These are phyloP conservation scores for Neolentinus lepideus DNA, from an alignment of 1,284 basidiomycete species.

Conservation along the genomic window DNA sequence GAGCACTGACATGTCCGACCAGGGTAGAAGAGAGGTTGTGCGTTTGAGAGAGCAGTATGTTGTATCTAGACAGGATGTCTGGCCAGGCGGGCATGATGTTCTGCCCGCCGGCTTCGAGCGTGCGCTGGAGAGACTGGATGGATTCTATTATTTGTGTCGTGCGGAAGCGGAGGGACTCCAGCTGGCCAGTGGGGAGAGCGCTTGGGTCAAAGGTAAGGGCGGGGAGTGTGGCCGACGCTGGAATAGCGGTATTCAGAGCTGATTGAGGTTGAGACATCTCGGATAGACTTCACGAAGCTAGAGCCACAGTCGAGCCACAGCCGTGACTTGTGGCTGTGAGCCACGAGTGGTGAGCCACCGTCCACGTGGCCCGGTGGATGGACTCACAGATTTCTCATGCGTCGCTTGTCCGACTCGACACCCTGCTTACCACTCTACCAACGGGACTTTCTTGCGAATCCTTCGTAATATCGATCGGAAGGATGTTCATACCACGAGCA, in stretches of 20 bases:
- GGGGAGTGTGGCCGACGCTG: neutral
- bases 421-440: too few species aligned
- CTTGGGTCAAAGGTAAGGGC: constrained; percentile 7
- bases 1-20: constrained; percentile 28
- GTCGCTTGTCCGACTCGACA: too few species aligned
- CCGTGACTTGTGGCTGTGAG: too few species aligned
- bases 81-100: constrained; percentile 68
- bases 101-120: constrained; percentile 50
- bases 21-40: constrained; percentile 63
- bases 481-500: too few species aligned
- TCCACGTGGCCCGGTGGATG: too few species aligned
- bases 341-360: too few species aligned
- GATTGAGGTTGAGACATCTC: neutral
- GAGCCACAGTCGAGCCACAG: too few species aligned
- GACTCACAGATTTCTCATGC: too few species aligned
- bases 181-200: constrained; percentile 35
- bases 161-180: constrained; percentile 70
- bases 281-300: too few species aligned
- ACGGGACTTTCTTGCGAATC: too few species aligned
- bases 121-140: constrained; percentile 53
- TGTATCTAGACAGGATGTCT: constrained; percentile 77
- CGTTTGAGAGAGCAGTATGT: constrained; percentile 70
- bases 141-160: constrained; percentile 71
- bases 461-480: too few species aligned
- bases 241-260: neutral